Conservation (phyloP, 768 basidiomycete species). For the Boletus sp. region DNA sequence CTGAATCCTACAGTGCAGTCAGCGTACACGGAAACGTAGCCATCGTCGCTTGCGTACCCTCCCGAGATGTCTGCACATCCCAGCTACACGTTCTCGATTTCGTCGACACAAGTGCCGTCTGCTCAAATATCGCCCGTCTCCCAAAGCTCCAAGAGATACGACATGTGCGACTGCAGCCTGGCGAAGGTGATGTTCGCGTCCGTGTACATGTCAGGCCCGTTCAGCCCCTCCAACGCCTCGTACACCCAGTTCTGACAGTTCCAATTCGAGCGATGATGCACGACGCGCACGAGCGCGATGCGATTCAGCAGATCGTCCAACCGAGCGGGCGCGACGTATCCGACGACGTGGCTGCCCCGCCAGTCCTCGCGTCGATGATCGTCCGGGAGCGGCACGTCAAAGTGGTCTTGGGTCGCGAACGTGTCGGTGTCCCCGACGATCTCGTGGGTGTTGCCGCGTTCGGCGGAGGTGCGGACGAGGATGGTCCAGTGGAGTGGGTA, state of each 20-base stretch:
- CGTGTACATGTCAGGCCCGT: constrained; percentile 11
- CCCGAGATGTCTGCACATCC: too few relatives aligned
- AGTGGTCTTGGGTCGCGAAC: constrained; percentile 11
- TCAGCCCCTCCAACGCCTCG: constrained; percentile 18
- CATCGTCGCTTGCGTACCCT: too few relatives aligned
- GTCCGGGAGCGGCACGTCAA: constrained; percentile 8
- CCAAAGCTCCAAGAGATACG: constrained; percentile 29
- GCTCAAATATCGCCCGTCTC: constrained; percentile 24
- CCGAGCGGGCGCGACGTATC: constrained; percentile 15
- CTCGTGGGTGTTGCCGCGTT: constrained; percentile 24
- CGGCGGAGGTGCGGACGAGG: constrained; percentile 20
- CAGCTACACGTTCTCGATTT: not conserved
- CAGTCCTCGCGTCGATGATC: constrained; percentile 8
- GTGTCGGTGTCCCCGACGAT: constrained; percentile 22
- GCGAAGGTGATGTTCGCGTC: constrained; percentile 14
- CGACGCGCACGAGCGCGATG: constrained; percentile 18
- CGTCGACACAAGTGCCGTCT: not conserved
- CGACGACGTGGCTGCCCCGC: constrained; percentile 24
- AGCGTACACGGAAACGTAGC: not conserved
- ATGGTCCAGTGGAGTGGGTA: constrained; percentile 28
- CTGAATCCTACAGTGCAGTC: not conserved
- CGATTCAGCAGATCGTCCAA: constrained; percentile 9
- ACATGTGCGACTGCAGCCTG: constrained; percentile 26
- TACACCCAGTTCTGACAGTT: constrained; percentile 31
- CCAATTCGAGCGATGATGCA: constrained; percentile 20